Base-by-base conservation (phyloP, 768 basidiomycete genomes). In the Boletus vermiculosoides region DNA sequence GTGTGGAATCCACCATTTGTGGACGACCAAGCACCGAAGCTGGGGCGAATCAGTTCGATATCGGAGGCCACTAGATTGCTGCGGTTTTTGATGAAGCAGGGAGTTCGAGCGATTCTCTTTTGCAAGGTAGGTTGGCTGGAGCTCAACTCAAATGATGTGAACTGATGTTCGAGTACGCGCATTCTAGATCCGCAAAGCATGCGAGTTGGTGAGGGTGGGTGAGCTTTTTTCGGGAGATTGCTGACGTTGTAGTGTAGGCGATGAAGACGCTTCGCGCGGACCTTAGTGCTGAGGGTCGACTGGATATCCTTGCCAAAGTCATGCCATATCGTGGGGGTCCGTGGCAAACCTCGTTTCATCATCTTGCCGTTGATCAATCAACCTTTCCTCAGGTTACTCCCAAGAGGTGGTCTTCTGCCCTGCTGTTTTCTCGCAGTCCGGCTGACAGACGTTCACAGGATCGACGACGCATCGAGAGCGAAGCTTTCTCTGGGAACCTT, bases 401-500 rank as follows among this genome's bases (percentile, higher is more conserved):
- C 83, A 80, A 55, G 78, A 87, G 73, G 90, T 88, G 50, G 39
- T 65, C 42, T 22, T 6, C 22, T 30, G 40, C 11, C 39, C 4
- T 25, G 20, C 54, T 39, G 34, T 44, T 20, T 3, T 41, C 23
- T 36, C 41, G 15, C 23, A 37, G 33, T 37, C 33, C 11, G 52
- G n/a, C 52, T 55, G 52, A 57, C 31, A 41, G 16, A 50, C 46
- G 11, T 36, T n/a, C 36, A 1, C 22, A 91, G 86, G 93, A 94
- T 65, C 85, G 93, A 25, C 83, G 93, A 25, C 79, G 76, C 58
- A 94, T 95, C 48, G 92, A 96, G 69, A 77, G 82, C 44, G 89
- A 94, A 64, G 93, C 93, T 5, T 96, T 96, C 66, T 84, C 86
- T 1, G 92, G 92, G 3, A 79, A 83, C 58, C 76, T 95, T 11